phyloP scores from a whole-genome alignment of 2,329 filamentous ascomycete genomes.

The Fusarium robinianum region DNA sequence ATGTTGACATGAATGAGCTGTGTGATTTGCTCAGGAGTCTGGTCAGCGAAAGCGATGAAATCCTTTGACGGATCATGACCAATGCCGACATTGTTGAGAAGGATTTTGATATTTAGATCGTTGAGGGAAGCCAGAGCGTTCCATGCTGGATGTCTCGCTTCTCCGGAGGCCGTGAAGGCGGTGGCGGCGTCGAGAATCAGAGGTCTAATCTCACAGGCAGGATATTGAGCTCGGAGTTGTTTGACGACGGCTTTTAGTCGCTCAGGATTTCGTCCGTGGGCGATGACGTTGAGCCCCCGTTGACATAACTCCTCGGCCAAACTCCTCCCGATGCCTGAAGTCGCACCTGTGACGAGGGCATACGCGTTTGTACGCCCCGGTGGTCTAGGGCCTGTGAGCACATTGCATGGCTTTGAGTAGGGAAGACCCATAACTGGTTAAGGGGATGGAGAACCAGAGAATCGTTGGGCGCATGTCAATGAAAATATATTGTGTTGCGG shows the following conservation, averaged over 20 bases:
- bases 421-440: slow-evolving; percentile 3
- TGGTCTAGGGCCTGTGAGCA: neutral
- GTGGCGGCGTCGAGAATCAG: slow-evolving; percentile 3
- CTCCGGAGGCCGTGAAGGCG: slow-evolving; percentile 1
- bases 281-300: slow-evolving; percentile 2
- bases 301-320: slow-evolving; percentile 2
- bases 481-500: too few species aligned
- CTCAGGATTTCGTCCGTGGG: neutral
- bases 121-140: neutral
- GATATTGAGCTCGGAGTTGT: neutral
- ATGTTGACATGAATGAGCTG: slow-evolving; percentile 9
- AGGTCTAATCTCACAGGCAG: neutral
- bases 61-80: slow-evolving; percentile 1
- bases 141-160: neutral
- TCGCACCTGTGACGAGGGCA: neutral
- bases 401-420: neutral
- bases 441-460: too few species aligned
- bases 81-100: slow-evolving; percentile 7
- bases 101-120: neutral
- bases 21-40: slow-evolving; percentile 1
- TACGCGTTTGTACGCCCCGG: neutral
- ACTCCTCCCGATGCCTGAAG: slow-evolving; percentile 1
- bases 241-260: neutral
- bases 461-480: too few species aligned
- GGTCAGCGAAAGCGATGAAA: slow-evolving; percentile 2